Percentiles rank a stretch among this genome's conserved stretches.
Conservation (phyloP, 1,284 basidiomycete species). For the Schizophyllum commune region DNA sequence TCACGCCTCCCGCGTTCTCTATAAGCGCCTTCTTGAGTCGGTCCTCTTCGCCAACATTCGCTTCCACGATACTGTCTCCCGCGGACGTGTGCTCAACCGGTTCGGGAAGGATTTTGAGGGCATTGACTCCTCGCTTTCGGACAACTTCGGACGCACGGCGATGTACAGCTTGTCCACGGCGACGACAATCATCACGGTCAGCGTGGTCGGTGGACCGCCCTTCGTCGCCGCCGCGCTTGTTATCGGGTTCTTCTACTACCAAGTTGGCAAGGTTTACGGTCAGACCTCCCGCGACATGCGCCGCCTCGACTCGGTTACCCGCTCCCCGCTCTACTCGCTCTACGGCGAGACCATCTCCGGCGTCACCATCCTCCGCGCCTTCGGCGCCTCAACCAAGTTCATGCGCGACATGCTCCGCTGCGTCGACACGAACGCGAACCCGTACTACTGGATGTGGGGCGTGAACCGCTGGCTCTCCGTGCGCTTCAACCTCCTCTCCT, state of each 20-base stretch:
- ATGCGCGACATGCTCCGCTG: conserved; percentile 80
- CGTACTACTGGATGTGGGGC: conserved; percentile 86
- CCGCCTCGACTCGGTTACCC: conserved; percentile 50
- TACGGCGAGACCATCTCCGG: conserved; percentile 89
- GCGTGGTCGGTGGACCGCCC: conserved; percentile 69
- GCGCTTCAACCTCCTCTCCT: conserved; percentile 78
- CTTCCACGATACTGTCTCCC: conserved; percentile 90
- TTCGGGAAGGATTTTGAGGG: conserved; percentile 95
- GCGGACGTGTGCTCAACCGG: conserved; percentile 80
- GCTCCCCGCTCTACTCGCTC: conserved; percentile 87
- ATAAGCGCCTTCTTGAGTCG: conserved; percentile 72
- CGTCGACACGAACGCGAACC: conserved; percentile 77
- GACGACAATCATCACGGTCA: conserved; percentile 73
- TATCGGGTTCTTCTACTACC: conserved; percentile 65
- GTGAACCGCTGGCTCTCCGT: conserved; percentile 78
- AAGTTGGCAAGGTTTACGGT: conserved; percentile 54
- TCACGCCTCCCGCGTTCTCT: conserved; percentile 61
- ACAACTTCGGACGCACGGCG: conserved; percentile 78
- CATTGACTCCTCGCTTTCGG: conserved; percentile 79
- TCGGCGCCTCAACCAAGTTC: conserved; percentile 82
- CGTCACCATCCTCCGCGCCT: conserved; percentile 82
- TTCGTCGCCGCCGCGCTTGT: conserved; percentile 59
- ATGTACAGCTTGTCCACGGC: conserved; percentile 41
- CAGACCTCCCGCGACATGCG: conserved; percentile 89
- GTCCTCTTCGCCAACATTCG: conserved; percentile 88